These are phyloP conservation scores for Puccinia polysora DNA, from an alignment of 1,284 basidiomycete species.

Conservation along the genomic window DNA sequence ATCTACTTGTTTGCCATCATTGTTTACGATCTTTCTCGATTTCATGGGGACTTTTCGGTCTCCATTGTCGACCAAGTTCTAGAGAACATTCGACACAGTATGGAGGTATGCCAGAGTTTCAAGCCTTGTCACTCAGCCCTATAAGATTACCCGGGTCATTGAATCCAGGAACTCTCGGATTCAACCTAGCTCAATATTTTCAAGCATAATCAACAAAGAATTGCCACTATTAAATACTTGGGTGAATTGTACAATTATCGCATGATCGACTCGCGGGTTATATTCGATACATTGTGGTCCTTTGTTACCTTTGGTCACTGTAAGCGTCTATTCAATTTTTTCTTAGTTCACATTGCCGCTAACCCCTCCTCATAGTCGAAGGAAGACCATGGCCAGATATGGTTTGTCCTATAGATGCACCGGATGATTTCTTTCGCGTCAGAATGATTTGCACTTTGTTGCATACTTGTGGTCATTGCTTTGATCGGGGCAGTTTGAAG, in stretches of 20 bases:
- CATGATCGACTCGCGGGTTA: constrained; percentile 76
- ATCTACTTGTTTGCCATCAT: constrained; percentile 88
- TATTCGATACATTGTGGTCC: constrained; percentile 92
- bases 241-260: constrained; percentile 97
- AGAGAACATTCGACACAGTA: constrained; percentile 80
- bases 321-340: constrained; percentile 2
- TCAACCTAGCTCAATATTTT: constrained; percentile 67
- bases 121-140: not conserved
- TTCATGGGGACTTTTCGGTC: constrained; percentile 81
- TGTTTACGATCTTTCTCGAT: constrained; percentile 84
- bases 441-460: constrained; percentile 84
- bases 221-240: constrained; percentile 86
- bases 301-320: constrained; percentile 87
- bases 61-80: constrained; percentile 87
- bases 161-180: not conserved
- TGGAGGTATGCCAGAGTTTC: constrained; percentile 59
- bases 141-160: not conserved
- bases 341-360: not conserved
- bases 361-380: constrained; percentile 58
- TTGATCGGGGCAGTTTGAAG: constrained; percentile 82
- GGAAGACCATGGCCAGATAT: constrained; percentile 80
- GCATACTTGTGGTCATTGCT: constrained; percentile 96
- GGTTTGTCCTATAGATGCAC: constrained; percentile 73
- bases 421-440: constrained; percentile 92
- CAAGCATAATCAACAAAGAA: constrained; percentile 85